These are phyloP conservation scores for Fusarium nelsonii DNA, from an alignment of 2,329 filamentous ascomycete genomes.

Conservation along the genomic window DNA sequence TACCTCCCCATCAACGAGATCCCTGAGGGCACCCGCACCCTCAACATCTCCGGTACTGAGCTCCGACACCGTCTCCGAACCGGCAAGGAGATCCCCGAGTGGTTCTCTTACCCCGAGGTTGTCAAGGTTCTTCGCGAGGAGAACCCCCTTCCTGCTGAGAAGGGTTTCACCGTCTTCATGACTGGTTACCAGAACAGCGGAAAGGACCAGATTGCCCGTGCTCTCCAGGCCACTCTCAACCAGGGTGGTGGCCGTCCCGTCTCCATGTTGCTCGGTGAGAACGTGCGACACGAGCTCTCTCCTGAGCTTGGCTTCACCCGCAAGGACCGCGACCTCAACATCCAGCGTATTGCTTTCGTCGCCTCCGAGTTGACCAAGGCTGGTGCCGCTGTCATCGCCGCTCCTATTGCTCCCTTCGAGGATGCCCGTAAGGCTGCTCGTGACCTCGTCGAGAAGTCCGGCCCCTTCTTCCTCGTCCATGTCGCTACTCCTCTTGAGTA, in stretches of 20 bases:
- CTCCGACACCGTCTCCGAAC: slow-evolving; percentile 91
- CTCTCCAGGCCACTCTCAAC: slow-evolving; percentile 96
- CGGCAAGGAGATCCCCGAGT: slow-evolving; percentile 95
- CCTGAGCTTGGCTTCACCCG: slow-evolving; percentile 95
- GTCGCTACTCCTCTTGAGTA: slow-evolving; percentile 93
- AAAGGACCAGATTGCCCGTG: slow-evolving; percentile 96
- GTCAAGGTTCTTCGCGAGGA: slow-evolving; percentile 96
- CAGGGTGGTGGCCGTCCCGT: slow-evolving; percentile 97
- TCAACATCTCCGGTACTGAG: slow-evolving; percentile 90
- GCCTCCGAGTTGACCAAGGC: slow-evolving; percentile 93
- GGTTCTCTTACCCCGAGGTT: slow-evolving; percentile 99
- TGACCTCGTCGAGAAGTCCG: slow-evolving; percentile 87
- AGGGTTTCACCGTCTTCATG: slow-evolving; percentile 98
- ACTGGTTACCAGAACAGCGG: slow-evolving; percentile 97
- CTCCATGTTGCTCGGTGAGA: slow-evolving; percentile 94
- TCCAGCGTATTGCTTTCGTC: slow-evolving; percentile 95
- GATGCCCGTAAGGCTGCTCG: slow-evolving; percentile 79
- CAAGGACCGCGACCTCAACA: slow-evolving; percentile 93
- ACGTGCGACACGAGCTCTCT: slow-evolving; percentile 91
- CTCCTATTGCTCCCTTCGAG: slow-evolving; percentile 95
- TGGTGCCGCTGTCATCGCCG: slow-evolving; percentile 93
- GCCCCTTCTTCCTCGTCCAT: slow-evolving; percentile 94
- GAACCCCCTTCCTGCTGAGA: slow-evolving; percentile 88
- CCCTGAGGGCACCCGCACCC: slow-evolving; percentile 82
- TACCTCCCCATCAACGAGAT: slow-evolving; percentile 96